Conservation (phyloP, 345 rosid genomes). For the Gossypium thurberi region DNA sequence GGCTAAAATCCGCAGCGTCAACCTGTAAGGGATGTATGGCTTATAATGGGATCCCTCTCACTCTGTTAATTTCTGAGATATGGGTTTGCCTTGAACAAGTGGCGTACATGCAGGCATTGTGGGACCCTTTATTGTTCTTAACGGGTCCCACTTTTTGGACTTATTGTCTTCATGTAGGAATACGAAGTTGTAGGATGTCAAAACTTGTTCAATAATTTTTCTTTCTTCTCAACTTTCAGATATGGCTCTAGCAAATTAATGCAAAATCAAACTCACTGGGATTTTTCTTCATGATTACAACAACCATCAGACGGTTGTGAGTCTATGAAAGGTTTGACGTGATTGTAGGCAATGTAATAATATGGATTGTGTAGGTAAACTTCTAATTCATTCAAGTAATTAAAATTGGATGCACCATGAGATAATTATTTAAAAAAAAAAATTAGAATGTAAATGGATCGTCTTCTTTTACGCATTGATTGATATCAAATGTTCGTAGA, state of each 20-base stretch:
- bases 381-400: too few species aligned
- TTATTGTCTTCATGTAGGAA: slow-evolving; percentile 6
- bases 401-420: too few species aligned
- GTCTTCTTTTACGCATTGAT: neutral
- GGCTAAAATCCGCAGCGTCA: slow-evolving; percentile 51
- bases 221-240: neutral
- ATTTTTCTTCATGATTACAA: neutral
- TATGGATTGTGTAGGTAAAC: too few species aligned
- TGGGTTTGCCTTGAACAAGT: slow-evolving; percentile 13
- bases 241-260: neutral
- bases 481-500: neutral
- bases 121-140: slow-evolving; percentile 10
- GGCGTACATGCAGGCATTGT: slow-evolving; percentile 26
- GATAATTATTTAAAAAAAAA: too few species aligned
- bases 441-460: neutral
- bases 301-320: neutral
- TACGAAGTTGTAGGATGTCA: neutral
- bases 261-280: neutral
- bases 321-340: neutral
- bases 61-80: neutral
- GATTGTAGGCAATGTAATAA: too few species aligned
- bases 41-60: slow-evolving; percentile 24
- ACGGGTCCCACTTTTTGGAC: slow-evolving; percentile 21
- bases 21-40: slow-evolving; percentile 30
- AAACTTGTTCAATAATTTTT: too few species aligned